Base-by-base conservation (phyloP, 306 rosid genomes). In the Chamaecrista fasciculata region DNA sequence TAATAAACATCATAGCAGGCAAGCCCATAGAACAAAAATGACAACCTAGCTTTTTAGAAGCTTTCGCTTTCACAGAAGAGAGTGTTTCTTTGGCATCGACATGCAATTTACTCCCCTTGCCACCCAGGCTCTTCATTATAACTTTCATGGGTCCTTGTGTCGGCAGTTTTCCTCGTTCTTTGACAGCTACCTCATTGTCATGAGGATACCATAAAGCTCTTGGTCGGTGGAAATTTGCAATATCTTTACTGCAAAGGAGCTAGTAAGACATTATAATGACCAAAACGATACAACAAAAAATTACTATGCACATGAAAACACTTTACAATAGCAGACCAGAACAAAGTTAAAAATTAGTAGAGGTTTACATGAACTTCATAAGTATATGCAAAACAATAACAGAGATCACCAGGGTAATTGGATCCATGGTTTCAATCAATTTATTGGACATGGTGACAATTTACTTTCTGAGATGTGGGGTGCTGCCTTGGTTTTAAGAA, bases 141-240 rank as follows among this genome's bases (percentile, higher is more conserved):
- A 93, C 70, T 80, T 91, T 90, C 97, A 90, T 90, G 24, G 94
- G 75, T 75, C 94, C 96, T 33, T 82, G 81, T 29, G 80, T 83
- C 33, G 96, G 87, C 64, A 93, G 76, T 86, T 90, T 90, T 50
- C 88, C 83, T 80, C 83, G 97, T 79, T 88, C 90, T 78, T 79
- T 93, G 72, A 93, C 80, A 75, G 86, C 91, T 83, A 90, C 80
- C 73, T 69, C 87, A 74, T 73, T 93, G 82, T 88, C 98, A 40
- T 90, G 98, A 58, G 98, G 98, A 88, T 83, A 90, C 98, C 98
- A 93, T 64, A 86, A 76, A 77, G 91, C 96, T 86, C 86, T 90
- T 61, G 98, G 92, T 66, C 97, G 98, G 83, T 93, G 98, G 76
- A 93, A 93, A 85, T 90, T 90, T 52, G 96, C 94, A 69, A 90